These are phyloP conservation scores for Ascosphaera apis DNA, from an alignment of 2,329 filamentous ascomycete species.

Conservation along the genomic window DNA sequence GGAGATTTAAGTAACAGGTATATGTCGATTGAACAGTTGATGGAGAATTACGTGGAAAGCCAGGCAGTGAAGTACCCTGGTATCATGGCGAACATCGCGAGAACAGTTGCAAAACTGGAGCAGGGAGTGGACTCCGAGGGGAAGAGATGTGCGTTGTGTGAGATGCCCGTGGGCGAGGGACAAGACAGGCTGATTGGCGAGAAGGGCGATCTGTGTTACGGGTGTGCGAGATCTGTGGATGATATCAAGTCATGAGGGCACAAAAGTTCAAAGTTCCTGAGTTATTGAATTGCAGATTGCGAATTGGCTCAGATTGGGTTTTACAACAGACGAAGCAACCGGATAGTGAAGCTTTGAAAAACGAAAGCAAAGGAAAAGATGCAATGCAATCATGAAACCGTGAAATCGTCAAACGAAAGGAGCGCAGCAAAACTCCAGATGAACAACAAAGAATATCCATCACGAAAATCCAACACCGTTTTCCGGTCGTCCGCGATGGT, in stretches of 20 bases:
- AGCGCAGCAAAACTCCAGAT: no score
- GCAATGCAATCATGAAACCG: no score
- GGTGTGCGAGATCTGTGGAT: constrained; percentile 18
- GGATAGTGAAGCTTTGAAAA: no score
- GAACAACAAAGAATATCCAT: no score
- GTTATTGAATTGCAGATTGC: no score
- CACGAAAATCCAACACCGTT: no score
- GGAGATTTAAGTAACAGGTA: constrained; percentile 24
- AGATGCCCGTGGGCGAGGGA: constrained; percentile 38
- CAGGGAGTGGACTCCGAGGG: no score
- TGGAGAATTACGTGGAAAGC: constrained; percentile 67
- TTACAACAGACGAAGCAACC: not conserved
- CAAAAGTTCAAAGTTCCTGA: no score
- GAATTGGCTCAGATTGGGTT: not conserved
- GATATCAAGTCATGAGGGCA: no score
- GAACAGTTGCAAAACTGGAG: constrained; percentile 65
- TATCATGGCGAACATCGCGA: constrained; percentile 85
- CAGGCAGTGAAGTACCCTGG: constrained; percentile 73
- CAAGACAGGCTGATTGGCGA: not conserved
- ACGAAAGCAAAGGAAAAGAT: no score
- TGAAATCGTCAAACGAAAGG: no score
- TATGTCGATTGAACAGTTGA: constrained; percentile 74
- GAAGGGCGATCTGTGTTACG: constrained; percentile 15
- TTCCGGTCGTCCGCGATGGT: no score
- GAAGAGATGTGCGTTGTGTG: constrained; percentile 41